Evolutionary conservation across 2,329 filamentous ascomycete genomes (phyloP).

Genomic region (Penicillium brasilianum): DNA sequence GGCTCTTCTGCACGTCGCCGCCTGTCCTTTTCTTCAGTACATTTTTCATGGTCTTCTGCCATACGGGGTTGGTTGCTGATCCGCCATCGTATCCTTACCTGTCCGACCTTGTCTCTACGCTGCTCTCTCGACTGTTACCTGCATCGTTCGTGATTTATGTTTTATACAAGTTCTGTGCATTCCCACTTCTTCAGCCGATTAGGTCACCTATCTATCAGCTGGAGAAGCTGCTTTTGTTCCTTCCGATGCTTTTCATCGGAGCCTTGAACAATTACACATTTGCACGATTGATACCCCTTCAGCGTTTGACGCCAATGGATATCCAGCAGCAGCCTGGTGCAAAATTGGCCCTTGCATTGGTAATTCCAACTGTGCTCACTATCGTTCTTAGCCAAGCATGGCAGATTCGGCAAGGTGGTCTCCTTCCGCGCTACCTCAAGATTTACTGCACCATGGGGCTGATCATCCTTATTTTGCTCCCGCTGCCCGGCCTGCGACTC

Average conservation of each 20-base stretch:
- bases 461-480: slow-evolving; percentile 71
- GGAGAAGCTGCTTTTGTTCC: slow-evolving; percentile 88
- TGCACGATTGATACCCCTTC: slow-evolving; percentile 83
- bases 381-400: slow-evolving; percentile 79
- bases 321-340: slow-evolving; percentile 88
- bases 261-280: slow-evolving; percentile 95
- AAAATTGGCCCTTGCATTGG: slow-evolving; percentile 76
- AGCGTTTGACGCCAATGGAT: slow-evolving; percentile 88
- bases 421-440: slow-evolving; percentile 75
- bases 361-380: slow-evolving; percentile 71
- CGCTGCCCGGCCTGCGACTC: slow-evolving; percentile 76
- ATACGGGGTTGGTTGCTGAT: slow-evolving; percentile 88
- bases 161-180: slow-evolving; percentile 81
- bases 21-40: slow-evolving; percentile 82
- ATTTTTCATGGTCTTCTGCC: slow-evolving; percentile 84
- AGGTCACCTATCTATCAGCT: slow-evolving; percentile 67
- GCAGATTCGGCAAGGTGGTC: slow-evolving; percentile 83
- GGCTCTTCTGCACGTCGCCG: slow-evolving; percentile 79
- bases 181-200: slow-evolving; percentile 71
- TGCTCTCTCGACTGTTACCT: slow-evolving; percentile 82
- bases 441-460: slow-evolving; percentile 73
- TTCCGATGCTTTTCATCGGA: slow-evolving; percentile 89
- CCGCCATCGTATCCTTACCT: slow-evolving; percentile 73
- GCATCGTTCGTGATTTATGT: slow-evolving; percentile 87
- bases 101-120: slow-evolving; percentile 73